Conservation (phyloP, 1,284 basidiomycete species). For the Athelia sp. region DNA sequence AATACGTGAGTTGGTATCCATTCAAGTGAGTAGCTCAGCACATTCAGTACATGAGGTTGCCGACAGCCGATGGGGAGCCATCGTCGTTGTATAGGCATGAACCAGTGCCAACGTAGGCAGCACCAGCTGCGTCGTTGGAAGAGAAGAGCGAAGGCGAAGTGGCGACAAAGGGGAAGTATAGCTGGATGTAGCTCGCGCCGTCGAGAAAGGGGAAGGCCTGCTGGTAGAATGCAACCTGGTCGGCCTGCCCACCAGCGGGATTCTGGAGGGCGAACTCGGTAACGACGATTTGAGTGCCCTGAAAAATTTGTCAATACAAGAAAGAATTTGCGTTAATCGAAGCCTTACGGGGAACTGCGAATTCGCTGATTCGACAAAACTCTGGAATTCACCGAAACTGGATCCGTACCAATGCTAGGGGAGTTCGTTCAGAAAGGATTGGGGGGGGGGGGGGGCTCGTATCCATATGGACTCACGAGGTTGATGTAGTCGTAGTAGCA, state of each 20-base stretch:
- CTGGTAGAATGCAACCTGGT: neutral
- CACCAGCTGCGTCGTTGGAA: neutral
- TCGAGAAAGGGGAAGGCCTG: constrained; percentile 6
- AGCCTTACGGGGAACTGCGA: constrained; percentile 2
- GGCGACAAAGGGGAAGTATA: constrained; percentile 1
- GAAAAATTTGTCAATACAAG: neutral
- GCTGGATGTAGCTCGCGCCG: neutral
- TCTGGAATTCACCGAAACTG: constrained; percentile 3
- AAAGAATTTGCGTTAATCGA: neutral
- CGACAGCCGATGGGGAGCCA: constrained; percentile 11
- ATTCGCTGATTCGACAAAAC: constrained; percentile 4
- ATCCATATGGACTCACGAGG: constrained; percentile 5
- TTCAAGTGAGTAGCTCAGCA: too few relatives aligned
- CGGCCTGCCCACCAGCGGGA: neutral
- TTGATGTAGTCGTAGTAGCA: constrained; percentile 21
- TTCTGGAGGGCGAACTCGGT: neutral
- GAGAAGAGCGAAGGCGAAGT: neutral
- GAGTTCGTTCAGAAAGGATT: neutral
- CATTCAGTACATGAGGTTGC: constrained; percentile 8
- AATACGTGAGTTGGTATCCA: too few relatives aligned
- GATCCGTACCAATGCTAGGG: constrained; percentile 5
- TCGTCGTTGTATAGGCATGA: constrained; percentile 13
- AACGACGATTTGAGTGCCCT: constrained; percentile 8
- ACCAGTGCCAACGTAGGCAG: constrained; percentile 12
- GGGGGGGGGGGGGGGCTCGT: neutral